phyloP scores from a whole-genome alignment of 2,329 filamentous ascomycete genomes.

The Epichloe typhina region DNA sequence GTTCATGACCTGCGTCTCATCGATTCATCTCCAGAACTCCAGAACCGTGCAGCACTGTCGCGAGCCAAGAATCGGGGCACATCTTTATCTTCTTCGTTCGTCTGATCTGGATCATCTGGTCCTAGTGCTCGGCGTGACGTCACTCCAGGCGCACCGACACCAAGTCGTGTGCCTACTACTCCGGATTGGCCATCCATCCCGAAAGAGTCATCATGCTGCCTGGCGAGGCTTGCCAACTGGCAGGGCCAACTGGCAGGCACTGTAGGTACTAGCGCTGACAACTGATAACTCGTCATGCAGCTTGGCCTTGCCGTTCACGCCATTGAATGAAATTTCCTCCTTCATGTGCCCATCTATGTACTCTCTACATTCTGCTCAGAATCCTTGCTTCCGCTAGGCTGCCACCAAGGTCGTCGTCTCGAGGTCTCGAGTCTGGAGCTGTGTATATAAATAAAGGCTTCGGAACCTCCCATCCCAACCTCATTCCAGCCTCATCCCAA shows the following conservation, averaged over 20 bases:
- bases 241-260: background rate
- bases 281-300: background rate
- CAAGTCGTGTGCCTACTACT: background rate
- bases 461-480: background rate
- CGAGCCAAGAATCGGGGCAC: background rate
- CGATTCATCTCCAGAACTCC: background rate
- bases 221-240: background rate
- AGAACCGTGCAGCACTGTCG: background rate
- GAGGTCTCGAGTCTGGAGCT: too few species aligned
- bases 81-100: too few species aligned
- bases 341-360: too few species aligned
- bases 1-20: too few species aligned
- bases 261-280: background rate
- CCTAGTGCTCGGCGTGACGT: too few species aligned
- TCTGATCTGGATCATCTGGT: too few species aligned
- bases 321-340: too few species aligned
- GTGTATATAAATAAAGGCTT: background rate
- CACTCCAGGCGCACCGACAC: too few species aligned
- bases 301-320: too few species aligned
- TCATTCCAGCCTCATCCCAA: background rate
- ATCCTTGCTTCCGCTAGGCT: background rate
- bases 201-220: background rate
- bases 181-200: too few species aligned
- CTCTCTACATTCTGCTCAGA: background rate
- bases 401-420: background rate